These are phyloP conservation scores for Dianthus caryophyllus DNA, from an alignment of 148 eudicot genomes.

Conservation along the genomic window DNA sequence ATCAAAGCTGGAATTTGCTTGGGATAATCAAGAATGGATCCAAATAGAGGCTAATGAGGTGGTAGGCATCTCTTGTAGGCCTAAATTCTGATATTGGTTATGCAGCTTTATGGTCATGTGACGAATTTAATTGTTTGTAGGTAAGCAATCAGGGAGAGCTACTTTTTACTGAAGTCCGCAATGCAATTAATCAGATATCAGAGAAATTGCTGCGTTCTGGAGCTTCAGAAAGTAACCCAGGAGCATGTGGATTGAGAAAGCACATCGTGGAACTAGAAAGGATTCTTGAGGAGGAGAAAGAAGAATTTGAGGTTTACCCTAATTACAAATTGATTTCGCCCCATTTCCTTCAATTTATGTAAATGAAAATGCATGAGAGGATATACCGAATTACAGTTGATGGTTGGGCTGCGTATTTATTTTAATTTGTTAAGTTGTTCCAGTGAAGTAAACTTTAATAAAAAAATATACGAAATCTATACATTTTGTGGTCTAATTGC, in stretches of 20 bases:
- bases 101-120: neutral
- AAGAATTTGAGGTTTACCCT: conserved; percentile 73
- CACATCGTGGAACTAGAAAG: conserved; percentile 57
- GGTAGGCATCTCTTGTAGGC: conserved; percentile 2
- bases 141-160: conserved; percentile 60
- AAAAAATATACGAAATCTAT: neutral
- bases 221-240: conserved; percentile 29
- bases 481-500: neutral
- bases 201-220: conserved; percentile 45
- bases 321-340: neutral
- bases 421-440: conserved; percentile 9
- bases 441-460: neutral
- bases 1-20: conserved; percentile 67
- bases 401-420: neutral
- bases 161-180: conserved; percentile 68
- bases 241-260: conserved; percentile 39
- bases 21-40: conserved; percentile 71
- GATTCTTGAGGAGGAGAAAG: conserved; percentile 66
- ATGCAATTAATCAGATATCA: conserved; percentile 57
- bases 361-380: conserved; percentile 1
- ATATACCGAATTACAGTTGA: too few species aligned
- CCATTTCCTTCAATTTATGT: neutral
- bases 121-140: conserved; percentile 36
- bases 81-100: neutral
- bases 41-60: conserved; percentile 72